Base-by-base conservation (phyloP, 257 asterid genomes). In the Oldenlandia corymbosa region DNA sequence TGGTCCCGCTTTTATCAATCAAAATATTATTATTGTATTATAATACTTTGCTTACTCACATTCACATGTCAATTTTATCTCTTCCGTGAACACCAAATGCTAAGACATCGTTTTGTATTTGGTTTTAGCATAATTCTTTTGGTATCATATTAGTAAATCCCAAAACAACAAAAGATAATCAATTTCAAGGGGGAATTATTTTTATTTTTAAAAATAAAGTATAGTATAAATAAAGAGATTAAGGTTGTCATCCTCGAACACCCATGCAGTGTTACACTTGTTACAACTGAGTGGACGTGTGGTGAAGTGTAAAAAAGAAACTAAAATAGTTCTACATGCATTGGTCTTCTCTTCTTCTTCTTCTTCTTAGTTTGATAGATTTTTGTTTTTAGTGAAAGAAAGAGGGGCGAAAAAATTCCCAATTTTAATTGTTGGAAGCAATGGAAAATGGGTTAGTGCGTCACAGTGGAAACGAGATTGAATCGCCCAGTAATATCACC, bases 401-500 rank as follows among this genome's bases (percentile, higher is more conserved):
- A 34, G 9, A 9, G 39, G 5, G 26, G 58, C 12, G 37, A 5
- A 11, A 2, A 31, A 56, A 31, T 30, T 56, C 36, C 20, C 20
- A 31, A 30, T 56, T 21, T 3, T 34, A 21, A 31, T 23, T 49
- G 24, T 49, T 64, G 58, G 65, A 21, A 21, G 69, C 50, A 32
- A 67, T 61, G 78, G 73, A 67, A 31, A 62, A 62, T 10, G 65
- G 61, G 52, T 28, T 24, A n/a, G n/a, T n/a, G 68, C 51, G 31
- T 71, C 59, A 56, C 24, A 56, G 65, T 53, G 31, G 30, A 12
- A 61, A 53, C 50, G 72, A 75, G 58, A 47, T 70, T 16, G 92
- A 81, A 67, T 68, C 71, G 7, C 87, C 93, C 0, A 69, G 39
- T 27, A 80, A 75, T 13, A 71, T 90, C n/a, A 82, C 92, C 37